Evolutionary conservation across 75 land plant species (phyloP).

Genomic region (Selaginella tamariscina): DNA sequence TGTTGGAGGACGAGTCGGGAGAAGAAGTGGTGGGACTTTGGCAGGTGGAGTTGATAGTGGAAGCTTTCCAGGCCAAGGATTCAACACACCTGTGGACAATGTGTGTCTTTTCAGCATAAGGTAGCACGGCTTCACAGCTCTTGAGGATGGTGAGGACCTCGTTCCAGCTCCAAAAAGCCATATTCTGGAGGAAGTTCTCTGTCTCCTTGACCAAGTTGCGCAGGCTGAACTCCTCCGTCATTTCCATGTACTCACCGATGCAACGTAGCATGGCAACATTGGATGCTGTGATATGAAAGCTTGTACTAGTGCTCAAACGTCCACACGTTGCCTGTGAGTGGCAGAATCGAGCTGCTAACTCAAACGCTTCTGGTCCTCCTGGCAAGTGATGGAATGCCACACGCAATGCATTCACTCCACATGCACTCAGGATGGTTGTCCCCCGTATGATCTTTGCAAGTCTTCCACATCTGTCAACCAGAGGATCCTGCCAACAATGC

Average conservation of each 20-base stretch:
- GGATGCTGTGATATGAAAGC: conserved; percentile 29
- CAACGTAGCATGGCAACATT: conserved; percentile 46
- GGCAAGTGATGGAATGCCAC: neutral
- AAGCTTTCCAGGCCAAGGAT: conserved; percentile 35
- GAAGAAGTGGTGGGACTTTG: neutral
- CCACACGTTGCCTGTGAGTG: neutral
- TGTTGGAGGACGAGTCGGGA: neutral
- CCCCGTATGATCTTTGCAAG: neutral
- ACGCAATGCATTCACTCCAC: neutral
- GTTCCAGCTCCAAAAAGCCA: conserved; percentile 50
- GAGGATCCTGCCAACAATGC: no score
- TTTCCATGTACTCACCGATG: conserved; percentile 42
- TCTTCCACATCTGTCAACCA: neutral
- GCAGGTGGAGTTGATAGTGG: neutral
- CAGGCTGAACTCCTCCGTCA: conserved; percentile 41
- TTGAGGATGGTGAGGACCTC: conserved; percentile 33
- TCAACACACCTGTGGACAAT: conserved; percentile 47
- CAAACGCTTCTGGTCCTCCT: neutral
- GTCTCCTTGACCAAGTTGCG: conserved; percentile 39
- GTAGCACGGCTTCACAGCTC: conserved; percentile 32
- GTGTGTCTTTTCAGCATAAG: conserved; percentile 39
- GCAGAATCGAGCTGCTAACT: neutral
- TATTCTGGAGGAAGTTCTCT: conserved; percentile 35
- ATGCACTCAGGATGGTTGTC: neutral
- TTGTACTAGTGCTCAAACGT: conserved; percentile 19